Evolutionary conservation across 2,329 filamentous ascomycete species (phyloP), one percentile per base, ranked within the genome.

Genomic region (Meredithiella fracta): DNA sequence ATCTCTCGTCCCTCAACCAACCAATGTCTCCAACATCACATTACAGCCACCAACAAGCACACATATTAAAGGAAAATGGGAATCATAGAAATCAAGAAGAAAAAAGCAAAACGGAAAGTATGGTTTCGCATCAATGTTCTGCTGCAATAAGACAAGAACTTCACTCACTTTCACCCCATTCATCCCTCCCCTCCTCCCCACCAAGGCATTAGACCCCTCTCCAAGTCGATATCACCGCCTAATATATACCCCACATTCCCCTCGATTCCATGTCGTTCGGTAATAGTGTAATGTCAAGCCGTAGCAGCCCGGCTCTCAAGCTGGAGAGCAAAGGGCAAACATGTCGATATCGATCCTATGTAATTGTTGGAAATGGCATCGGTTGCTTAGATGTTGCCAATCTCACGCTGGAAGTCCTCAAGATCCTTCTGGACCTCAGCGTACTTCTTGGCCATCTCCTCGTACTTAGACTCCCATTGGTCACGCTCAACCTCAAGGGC

Each of bases 391-490:
- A 97, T 90, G 74, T 88, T 92, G 77, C 84, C 85, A 72, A 97
- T 90, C 73, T 95, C 90, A 64, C 75, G 73, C 73, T 92, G 86
- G 72, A 97, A 86, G 62, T 91, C 85, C 67, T 94, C 83, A 67
- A 96, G 76, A 70, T 96, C 89, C 78, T 91, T 91, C 78, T 94
- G 83, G 64, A 88, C 78, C 58, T 77, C 70, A 62, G 74, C 73
- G 77, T 94, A 85, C 75, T 96, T 94, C 81, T 90, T 85, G 65
- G 83, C 72, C 85, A 95, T 94, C 71, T 97, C 91, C 74, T 97
- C 92, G 75, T 94, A 97, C 78, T 98, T 97, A 72, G 78, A 69
- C 77, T 97, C 92, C 90, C 90, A 96, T 72, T 90, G 82, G 72
- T 96, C 89, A 66, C 87, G 85, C 69, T 90, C 81, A 67, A 80